Percentiles rank a stretch among this genome's conserved stretches.
These are phyloP conservation scores for Corylus americana DNA, from an alignment of 306 rosid genomes.

Conservation along the genomic window DNA sequence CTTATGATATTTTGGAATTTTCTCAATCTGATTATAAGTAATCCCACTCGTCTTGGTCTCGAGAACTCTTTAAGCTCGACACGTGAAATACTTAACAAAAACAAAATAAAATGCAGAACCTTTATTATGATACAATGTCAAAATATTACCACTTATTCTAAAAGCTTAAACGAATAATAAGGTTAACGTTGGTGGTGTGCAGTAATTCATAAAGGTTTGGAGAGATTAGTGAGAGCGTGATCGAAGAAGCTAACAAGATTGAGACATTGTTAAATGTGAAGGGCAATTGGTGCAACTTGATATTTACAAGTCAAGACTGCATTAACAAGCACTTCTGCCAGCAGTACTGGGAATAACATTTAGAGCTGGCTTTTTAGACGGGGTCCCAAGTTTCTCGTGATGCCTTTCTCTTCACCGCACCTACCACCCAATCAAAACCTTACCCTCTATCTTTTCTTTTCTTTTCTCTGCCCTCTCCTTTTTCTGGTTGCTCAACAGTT, in stretches of 20 bases:
- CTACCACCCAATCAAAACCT: conserved; percentile 31
- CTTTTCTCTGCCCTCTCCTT: neutral
- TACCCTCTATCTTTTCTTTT: conserved; percentile 23
- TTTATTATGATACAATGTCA: too few species aligned
- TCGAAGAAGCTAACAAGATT: neutral
- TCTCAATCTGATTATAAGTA: too few species aligned
- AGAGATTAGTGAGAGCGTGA: neutral
- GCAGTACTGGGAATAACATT: conserved; percentile 7
- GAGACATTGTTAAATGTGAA: neutral
- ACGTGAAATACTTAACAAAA: too few species aligned
- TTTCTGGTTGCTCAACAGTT: neutral
- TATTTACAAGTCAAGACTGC: neutral
- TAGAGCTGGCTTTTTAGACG: conserved; percentile 7
- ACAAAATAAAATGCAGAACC: too few species aligned
- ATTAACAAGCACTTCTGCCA: neutral
- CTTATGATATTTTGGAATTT: neutral
- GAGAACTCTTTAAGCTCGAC: too few species aligned
- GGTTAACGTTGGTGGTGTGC: neutral
- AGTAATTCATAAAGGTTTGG: neutral
- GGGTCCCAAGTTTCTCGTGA: conserved; percentile 50
- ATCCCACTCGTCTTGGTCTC: too few species aligned
- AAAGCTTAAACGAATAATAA: too few species aligned
- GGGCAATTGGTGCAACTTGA: neutral
- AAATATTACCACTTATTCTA: too few species aligned
- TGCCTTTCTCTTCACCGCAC: conserved; percentile 41